Evolutionary conservation across 2,329 filamentous ascomycete species (phyloP).

Genomic region (Stagonosporopsis cucurbitacearum): DNA sequence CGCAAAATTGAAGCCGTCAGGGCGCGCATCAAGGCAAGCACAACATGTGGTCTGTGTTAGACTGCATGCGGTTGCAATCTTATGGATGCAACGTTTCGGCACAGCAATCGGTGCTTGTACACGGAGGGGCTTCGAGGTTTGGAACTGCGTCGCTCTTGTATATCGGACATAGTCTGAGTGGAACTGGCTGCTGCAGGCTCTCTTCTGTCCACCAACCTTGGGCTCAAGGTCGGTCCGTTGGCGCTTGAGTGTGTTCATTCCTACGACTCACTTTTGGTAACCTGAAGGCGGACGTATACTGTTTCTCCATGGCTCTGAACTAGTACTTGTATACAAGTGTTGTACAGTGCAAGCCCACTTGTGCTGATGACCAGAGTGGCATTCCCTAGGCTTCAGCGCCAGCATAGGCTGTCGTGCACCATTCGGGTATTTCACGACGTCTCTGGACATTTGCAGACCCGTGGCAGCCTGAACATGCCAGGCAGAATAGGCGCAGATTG

Average conservation of each 20-base stretch:
- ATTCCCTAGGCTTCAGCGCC: slow-evolving; percentile 10
- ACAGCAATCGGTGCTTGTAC: background rate
- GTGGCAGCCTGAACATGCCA: slow-evolving; percentile 1
- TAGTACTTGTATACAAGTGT: slow-evolving; percentile 17
- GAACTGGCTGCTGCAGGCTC: slow-evolving; percentile 5
- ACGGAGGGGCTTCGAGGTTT: background rate
- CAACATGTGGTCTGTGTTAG: slow-evolving; percentile 18
- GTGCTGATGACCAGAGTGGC: slow-evolving; percentile 4
- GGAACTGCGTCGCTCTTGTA: background rate
- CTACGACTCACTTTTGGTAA: background rate
- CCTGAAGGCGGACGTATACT: background rate
- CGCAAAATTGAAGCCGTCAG: slow-evolving; percentile 4
- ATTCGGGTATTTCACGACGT: slow-evolving; percentile 1
- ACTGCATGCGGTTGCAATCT: slow-evolving; percentile 18
- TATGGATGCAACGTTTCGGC: slow-evolving; percentile 21
- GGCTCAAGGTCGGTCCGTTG: background rate
- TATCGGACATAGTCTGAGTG: background rate
- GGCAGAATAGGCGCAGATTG: background rate
- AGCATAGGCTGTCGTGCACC: slow-evolving; percentile 3
- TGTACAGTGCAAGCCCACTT: slow-evolving; percentile 3
- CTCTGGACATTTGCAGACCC: background rate
- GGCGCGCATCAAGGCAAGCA: slow-evolving; percentile 20
- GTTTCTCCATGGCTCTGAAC: background rate
- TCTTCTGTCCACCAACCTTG: slow-evolving; percentile 5
- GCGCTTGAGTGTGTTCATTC: slow-evolving; percentile 10